These are phyloP conservation scores for Sporothrix mexicana DNA, from an alignment of 2,329 filamentous ascomycete genomes.

Conservation along the genomic window DNA sequence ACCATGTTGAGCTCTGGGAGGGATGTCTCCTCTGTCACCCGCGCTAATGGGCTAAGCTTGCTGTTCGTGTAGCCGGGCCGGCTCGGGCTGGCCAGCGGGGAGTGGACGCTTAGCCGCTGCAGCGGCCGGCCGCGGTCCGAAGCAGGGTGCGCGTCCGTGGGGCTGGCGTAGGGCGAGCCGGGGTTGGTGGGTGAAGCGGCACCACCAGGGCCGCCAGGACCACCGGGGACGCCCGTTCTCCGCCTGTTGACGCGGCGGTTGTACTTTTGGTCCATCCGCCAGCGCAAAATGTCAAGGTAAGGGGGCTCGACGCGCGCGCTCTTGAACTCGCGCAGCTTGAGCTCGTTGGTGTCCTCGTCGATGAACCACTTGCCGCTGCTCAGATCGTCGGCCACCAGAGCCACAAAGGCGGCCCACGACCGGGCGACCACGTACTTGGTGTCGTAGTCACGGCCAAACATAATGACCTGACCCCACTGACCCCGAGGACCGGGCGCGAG, in stretches of 20 bases:
- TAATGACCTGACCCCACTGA: conserved; percentile 94
- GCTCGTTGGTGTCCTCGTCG: conserved; percentile 87
- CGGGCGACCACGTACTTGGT: conserved; percentile 96
- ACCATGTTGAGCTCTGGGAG: conserved; percentile 46
- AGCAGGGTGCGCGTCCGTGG: conserved; percentile 62
- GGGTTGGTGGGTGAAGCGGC: conserved; percentile 54
- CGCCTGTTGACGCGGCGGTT: conserved; percentile 68
- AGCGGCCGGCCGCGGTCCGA: conserved; percentile 70
- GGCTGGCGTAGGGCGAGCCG: conserved; percentile 69
- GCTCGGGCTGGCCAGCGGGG: conserved; percentile 68
- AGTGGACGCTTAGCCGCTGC: conserved; percentile 70
- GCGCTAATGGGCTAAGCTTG: conserved; percentile 73
- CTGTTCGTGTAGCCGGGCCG: conserved; percentile 53
- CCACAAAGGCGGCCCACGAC: conserved; percentile 88
- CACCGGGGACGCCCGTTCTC: conserved; percentile 55
- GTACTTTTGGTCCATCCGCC: conserved; percentile 95
- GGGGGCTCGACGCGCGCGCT: conserved; percentile 84
- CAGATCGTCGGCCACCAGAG: conserved; percentile 87
- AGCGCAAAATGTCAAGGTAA: conserved; percentile 93
- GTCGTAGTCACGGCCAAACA: conserved; percentile 97
- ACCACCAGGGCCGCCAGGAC: conserved; percentile 38
- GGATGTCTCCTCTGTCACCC: conserved; percentile 72
- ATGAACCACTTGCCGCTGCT: conserved; percentile 88
- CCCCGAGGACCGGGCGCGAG: conserved; percentile 87
- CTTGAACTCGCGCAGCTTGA: conserved; percentile 93